Percentiles rank a stretch among this genome's conserved stretches.
These are phyloP conservation scores for Nemania abortiva DNA, from an alignment of 2,329 filamentous ascomycete genomes.

Conservation along the genomic window DNA sequence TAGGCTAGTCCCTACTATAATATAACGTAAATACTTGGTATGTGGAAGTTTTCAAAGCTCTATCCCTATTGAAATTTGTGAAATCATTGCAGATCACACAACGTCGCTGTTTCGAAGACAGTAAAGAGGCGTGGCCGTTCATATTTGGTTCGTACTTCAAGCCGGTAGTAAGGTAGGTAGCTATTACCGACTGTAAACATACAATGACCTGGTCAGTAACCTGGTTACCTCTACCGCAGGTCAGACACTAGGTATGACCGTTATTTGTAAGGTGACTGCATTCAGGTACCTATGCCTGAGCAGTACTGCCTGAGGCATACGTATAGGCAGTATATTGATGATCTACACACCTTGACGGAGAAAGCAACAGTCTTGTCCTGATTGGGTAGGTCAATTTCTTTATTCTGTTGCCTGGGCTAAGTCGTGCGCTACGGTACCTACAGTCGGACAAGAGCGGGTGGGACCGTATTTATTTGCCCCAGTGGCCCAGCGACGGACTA, in stretches of 20 bases:
- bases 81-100: not conserved
- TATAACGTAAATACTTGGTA: not conserved
- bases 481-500: not conserved
- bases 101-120: not conserved
- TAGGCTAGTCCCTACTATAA: not conserved
- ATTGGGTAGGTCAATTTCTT: conserved; percentile 23
- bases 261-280: too few species aligned
- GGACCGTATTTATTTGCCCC: not conserved
- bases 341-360: not conserved
- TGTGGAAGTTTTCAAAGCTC: not conserved
- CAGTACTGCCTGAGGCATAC: too few species aligned
- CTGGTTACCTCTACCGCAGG: too few species aligned
- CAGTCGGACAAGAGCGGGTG: not conserved
- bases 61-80: not conserved
- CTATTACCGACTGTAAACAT: too few species aligned
- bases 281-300: too few species aligned
- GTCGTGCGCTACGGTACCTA: not conserved
- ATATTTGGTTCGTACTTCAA: too few species aligned
- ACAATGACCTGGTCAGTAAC: too few species aligned
- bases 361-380: conserved; percentile 7
- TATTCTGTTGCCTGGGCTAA: conserved; percentile 20
- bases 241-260: too few species aligned
- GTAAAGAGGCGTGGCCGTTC: not conserved
- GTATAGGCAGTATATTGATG: too few species aligned
- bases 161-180: too few species aligned